Evolutionary conservation across 805 yeast genomes (phyloP), one percentile per base, ranked within the genome.

Genomic region (Lachancea quebecensis): DNA sequence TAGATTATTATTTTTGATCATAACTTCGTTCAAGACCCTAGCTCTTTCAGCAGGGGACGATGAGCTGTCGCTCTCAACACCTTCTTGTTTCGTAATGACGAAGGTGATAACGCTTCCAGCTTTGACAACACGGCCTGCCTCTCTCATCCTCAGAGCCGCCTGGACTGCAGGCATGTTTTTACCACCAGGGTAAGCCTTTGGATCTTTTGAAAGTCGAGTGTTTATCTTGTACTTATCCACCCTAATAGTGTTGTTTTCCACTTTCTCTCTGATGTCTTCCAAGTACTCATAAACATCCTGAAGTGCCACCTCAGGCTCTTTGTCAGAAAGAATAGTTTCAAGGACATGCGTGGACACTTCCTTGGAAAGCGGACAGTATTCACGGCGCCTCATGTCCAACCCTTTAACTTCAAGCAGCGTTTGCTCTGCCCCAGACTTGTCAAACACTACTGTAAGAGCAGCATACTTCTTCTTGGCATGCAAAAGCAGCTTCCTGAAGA

Each of bases 381-480:
- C 99, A 72, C 99, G 87, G 65, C 99, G 89, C 59, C 78, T 81
- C 95, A 93, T 82, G 70, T 93, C 99, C 41, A 93, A 75, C 58
- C 99, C 99, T 64, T 93, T 93, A 37, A 91, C 96, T 64, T 93
- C 97, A 50, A 91, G 70, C 15, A 69, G 62, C 5, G 81, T 69
- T 41, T 67, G 71, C 47, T 82, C 78, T 10, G 77, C 75, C 10
- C 88, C 84, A 33, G 70, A 69, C 54, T 73, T 73, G 42, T 63
- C 68, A 48, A 71, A 55, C 0, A 75, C 64, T 28, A 77, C 78
- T 56, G 81, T 84, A 69, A 90, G 71, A 1, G 98, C 98, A 8
- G 99, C 99, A 62, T 93, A 93, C 68, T 93, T 93, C 78, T 93
- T 93, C 71, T 93, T 93, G n/a, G 96, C 86, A 62, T 88, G 95